Evolutionary conservation across 1,284 basidiomycete species (phyloP), one percentile per base, ranked within the genome.

Genomic region (Boletellus deceptivus): DNA sequence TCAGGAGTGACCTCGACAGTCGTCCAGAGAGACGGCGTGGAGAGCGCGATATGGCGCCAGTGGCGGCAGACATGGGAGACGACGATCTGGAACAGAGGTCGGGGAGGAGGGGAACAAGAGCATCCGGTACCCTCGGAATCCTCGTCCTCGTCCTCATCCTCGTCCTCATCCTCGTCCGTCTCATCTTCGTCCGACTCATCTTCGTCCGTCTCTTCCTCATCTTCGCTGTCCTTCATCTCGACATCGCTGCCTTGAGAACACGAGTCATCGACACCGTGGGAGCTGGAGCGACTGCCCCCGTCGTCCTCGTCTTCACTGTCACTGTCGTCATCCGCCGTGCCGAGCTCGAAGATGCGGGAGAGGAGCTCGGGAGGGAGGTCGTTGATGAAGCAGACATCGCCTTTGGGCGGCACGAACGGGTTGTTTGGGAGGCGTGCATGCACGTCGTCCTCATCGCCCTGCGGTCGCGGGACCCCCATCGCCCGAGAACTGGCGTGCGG

Each of bases 21-120:
- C 9, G 66, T 63, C 64, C 64, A 66, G 33, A 66, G 61, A 27
- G 60, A 57, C 4, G 68, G 68, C 0, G 64, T 70, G 4, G 65
- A 58, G 11, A 69, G 43, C 10, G 68, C 56, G 2, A 67, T 50
- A 14, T 46, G 33, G 20, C 64, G 65, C 68, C 66, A 67, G 51
- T 64, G 68, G 34, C 22, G 51, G 46, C 59, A 66, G 20, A 70
- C 55, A 46, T 56, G 61, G 14, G 64, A 63, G 3, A 56, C 54
- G 27, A 61, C 13, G 35, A 57, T 17, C 48, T 55, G 50, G 37
- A 69, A 68, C 2, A 40, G 39, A 11, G 46, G 53, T 10, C 22
- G 34, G 11, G 41, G 20, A 48, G 16, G 17, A 48, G 11, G 2
- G 7, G 10, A 17, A 31, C 35, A 44, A 16, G 54, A 56, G 17